Evolutionary conservation across 2,329 filamentous ascomycete genomes (phyloP).

Genomic region (Microdochium trichocladiopsis): DNA sequence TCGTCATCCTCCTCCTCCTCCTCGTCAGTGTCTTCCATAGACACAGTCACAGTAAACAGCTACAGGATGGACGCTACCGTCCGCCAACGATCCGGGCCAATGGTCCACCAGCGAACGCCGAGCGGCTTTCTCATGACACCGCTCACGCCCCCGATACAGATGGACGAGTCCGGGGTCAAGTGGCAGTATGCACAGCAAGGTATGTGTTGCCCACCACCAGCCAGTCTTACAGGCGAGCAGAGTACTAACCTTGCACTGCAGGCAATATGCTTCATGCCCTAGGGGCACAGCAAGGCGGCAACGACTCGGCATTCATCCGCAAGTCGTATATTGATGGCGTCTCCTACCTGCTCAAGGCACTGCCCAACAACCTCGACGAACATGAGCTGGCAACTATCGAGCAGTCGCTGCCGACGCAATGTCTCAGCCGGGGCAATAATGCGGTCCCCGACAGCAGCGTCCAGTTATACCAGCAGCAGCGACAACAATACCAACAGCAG

Average conservation of each 20-base stretch:
- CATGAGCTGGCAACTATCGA: constrained; percentile 46
- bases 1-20: not conserved
- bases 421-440: constrained; percentile 9
- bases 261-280: constrained; percentile 2
- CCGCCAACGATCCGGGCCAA: not conserved
- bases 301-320: constrained; percentile 41
- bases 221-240: too few relatives aligned
- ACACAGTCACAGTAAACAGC: not conserved
- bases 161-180: constrained; percentile 11
- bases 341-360: constrained; percentile 55
- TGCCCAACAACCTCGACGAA: constrained; percentile 48
- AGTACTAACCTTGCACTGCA: not conserved
- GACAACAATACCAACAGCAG: not conserved
- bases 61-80: not conserved
- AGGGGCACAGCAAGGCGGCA: constrained; percentile 22
- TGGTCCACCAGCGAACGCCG: not conserved
- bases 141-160: constrained; percentile 9
- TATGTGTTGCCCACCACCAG: too few relatives aligned
- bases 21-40: too few relatives aligned
- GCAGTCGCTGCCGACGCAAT: constrained; percentile 36
- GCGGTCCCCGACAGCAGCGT: constrained; percentile 9
- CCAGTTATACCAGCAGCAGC: not conserved
- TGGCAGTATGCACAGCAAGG: constrained; percentile 22
- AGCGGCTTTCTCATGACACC: not conserved
- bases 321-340: constrained; percentile 59